Evolutionary conservation across 345 rosid genomes (phyloP).

Genomic region (Citrus sp.): DNA sequence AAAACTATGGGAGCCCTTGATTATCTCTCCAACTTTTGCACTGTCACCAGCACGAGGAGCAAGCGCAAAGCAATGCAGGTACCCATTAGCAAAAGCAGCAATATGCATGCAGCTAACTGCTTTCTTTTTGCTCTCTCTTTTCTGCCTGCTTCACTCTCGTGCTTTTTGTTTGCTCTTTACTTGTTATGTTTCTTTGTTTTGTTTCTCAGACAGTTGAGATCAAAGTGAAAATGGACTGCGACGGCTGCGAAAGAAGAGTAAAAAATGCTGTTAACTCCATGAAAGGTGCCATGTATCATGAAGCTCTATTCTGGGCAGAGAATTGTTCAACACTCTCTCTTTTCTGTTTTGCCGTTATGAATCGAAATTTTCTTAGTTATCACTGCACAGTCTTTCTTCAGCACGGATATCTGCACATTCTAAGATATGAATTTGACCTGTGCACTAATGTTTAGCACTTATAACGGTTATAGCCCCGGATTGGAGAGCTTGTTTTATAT

Average conservation of each 20-base stretch:
- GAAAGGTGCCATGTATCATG: conserved; percentile 50
- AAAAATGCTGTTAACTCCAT: conserved; percentile 63
- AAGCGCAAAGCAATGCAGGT: conserved; percentile 94
- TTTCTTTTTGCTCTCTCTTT: background rate
- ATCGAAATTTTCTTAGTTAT: too few species aligned
- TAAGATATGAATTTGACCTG: too few species aligned
- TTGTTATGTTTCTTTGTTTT: background rate
- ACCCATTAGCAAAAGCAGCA: background rate
- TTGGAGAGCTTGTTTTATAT: too few species aligned
- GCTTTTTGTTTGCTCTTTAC: background rate
- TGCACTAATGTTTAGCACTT: too few species aligned
- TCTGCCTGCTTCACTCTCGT: background rate
- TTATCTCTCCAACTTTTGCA: conserved; percentile 79
- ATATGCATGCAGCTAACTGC: too few species aligned
- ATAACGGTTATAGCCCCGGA: too few species aligned
- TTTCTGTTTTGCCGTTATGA: too few species aligned
- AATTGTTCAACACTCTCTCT: background rate
- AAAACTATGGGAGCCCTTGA: conserved; percentile 55
- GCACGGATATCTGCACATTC: too few species aligned
- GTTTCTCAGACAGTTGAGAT: conserved; percentile 80
- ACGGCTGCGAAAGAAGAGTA: conserved; percentile 94
- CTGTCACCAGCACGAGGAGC: conserved; percentile 59
- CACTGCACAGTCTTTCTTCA: too few species aligned
- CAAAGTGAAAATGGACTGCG: conserved; percentile 98
- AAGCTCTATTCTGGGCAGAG: background rate